These are phyloP conservation scores for Henckelia pumila DNA, from an alignment of 257 asterid genomes.

Conservation along the genomic window DNA sequence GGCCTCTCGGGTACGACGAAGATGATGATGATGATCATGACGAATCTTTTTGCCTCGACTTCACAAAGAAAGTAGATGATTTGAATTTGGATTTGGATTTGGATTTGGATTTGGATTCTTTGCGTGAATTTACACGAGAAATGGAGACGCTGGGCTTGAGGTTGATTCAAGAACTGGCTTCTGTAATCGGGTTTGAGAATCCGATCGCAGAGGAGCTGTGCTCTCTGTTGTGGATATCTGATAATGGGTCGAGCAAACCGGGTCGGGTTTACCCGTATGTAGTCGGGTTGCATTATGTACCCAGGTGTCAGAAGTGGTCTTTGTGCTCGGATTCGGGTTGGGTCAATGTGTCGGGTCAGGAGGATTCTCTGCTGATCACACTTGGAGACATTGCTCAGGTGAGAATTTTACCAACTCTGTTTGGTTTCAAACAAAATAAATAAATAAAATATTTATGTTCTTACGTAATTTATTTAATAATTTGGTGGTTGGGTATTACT, in stretches of 20 bases:
- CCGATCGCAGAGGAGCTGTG: constrained; percentile 42
- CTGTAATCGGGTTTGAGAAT: constrained; percentile 49
- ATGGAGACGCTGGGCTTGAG: constrained; percentile 56
- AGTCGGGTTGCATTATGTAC: constrained; percentile 55
- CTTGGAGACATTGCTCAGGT: constrained; percentile 74
- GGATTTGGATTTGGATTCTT: constrained; percentile 28
- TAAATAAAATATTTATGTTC: too few species aligned
- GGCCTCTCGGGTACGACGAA: constrained; percentile 65
- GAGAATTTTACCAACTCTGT: too few species aligned
- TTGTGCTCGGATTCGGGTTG: constrained; percentile 66
- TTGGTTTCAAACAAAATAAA: too few species aligned
- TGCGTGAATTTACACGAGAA: constrained; percentile 47
- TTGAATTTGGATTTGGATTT: constrained; percentile 25
- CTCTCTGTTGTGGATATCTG: constrained; percentile 61
- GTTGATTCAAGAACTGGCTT: constrained; percentile 46
- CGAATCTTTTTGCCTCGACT: constrained; percentile 56
- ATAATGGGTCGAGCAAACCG: constrained; percentile 37
- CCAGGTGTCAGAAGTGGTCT: constrained; percentile 34
- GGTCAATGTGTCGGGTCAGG: constrained; percentile 44
- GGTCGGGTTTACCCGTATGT: constrained; percentile 67
- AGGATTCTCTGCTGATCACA: constrained; percentile 56
- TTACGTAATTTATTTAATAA: too few species aligned
- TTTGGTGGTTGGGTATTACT: too few species aligned
- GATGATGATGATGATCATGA: constrained; percentile 28
- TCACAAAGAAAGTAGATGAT: constrained; percentile 33